Conservation (phyloP, 2,329 filamentous ascomycete genomes). For the Talaromyces sp. region DNA sequence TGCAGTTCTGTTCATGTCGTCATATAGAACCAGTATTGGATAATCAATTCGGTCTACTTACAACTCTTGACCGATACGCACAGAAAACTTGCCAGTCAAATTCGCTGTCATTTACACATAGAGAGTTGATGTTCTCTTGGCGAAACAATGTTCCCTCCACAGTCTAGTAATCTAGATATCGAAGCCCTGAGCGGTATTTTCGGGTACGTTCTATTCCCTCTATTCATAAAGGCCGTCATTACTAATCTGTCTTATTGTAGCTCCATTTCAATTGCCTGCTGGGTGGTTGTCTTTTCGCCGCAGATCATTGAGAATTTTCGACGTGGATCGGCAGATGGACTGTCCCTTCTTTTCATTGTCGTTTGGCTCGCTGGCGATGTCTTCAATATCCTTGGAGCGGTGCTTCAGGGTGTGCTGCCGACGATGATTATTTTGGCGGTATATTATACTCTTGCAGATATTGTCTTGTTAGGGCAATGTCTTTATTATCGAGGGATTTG, state of each 20-base stretch:
- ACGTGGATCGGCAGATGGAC: conserved; percentile 74
- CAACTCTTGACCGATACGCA: not conserved
- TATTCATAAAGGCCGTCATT: too few relatives aligned
- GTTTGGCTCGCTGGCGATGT: conserved; percentile 92
- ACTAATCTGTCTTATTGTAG: conserved; percentile 39
- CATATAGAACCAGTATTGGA: not conserved
- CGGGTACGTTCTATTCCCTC: conserved; percentile 51
- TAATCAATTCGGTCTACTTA: not conserved
- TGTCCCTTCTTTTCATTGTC: conserved; percentile 86
- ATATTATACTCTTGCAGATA: conserved; percentile 87
- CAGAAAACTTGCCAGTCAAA: not conserved
- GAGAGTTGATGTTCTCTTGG: not conserved
- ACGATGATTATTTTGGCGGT: conserved; percentile 95
- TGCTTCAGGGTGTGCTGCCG: conserved; percentile 83
- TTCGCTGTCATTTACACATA: not conserved
- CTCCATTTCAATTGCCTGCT: conserved; percentile 93
- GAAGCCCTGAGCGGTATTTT: conserved; percentile 90
- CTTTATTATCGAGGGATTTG: conserved; percentile 90
- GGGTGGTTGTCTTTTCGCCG: conserved; percentile 96
- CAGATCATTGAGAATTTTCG: conserved; percentile 96
- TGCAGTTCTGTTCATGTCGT: not conserved
- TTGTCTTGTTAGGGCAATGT: conserved; percentile 81
- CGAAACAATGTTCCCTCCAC: conserved; percentile 33
- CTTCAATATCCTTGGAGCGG: conserved; percentile 91
- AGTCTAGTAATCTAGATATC: conserved; percentile 64